A percentile compares a stretch with the other conserved stretches of the same genome.
Conservation (phyloP, 495 filamentous ascomycete genomes). For the Lichenothelia convexa region DNA sequence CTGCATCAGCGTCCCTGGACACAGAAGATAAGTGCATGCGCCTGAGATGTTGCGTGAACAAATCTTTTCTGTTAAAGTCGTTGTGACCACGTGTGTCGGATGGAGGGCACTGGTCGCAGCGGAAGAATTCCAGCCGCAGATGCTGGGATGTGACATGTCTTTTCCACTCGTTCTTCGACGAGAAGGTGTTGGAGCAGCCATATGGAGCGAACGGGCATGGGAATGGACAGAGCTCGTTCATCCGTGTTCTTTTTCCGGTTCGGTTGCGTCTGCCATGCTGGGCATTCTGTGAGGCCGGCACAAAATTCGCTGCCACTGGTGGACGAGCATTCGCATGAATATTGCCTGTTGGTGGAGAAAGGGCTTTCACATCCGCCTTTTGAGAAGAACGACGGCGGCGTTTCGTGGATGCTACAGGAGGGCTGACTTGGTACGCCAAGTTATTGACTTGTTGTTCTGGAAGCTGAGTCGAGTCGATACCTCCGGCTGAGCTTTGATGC, state of each 20-base stretch:
- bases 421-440: too few relatives aligned
- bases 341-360: too few relatives aligned
- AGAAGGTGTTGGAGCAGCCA: constrained; percentile 70
- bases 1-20: not conserved
- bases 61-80: constrained; percentile 83
- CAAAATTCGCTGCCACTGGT: too few relatives aligned
- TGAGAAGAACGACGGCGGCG: too few relatives aligned
- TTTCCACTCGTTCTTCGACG: constrained; percentile 95
- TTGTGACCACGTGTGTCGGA: constrained; percentile 27
- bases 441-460: too few relatives aligned
- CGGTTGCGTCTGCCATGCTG: too few relatives aligned
- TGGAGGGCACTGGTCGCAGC: constrained; percentile 48
- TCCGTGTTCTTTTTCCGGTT: constrained; percentile 6
- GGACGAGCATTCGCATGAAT: too few relatives aligned
- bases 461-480: too few relatives aligned
- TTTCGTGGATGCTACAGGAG: too few relatives aligned
- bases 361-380: too few relatives aligned
- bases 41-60: constrained; percentile 84
- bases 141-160: constrained; percentile 74
- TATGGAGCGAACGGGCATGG: constrained; percentile 63
- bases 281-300: too few relatives aligned
- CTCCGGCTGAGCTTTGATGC: too few relatives aligned
- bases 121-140: constrained; percentile 58
- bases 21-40: constrained; percentile 49
- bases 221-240: constrained; percentile 40